Base-by-base conservation (phyloP, 2,329 filamentous ascomycete genomes). In the Basipetospora chlamydospora region DNA sequence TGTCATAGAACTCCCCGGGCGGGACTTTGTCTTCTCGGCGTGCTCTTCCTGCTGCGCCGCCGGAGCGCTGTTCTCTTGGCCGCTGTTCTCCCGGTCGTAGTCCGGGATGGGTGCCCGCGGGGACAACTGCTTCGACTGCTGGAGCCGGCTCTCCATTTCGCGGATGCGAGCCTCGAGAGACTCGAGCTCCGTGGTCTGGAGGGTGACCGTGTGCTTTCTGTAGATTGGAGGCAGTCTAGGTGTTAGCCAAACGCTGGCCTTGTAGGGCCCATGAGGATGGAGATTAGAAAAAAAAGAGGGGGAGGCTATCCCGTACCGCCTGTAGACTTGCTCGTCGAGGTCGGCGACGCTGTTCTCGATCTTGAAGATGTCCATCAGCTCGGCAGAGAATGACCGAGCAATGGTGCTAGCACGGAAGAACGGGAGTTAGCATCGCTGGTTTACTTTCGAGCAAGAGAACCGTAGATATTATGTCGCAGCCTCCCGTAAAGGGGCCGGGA, bases 341-440 rank as follows among this genome's bases (percentile, higher is more conserved):
- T 80, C 71, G 50, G 79, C 73, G 40, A 90, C 53, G 47, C 78
- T 79, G 57, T 77, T 80, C 47, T 90, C 83, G 52, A 95, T 77
- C 51, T 81, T 80, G 64, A 95, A 95, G 47, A 92, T 80, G 54
- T 85, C 80, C 64, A 88, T 81, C 42, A 95, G 67, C 55, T 88
- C 83, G 30, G 76, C 67, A 41, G 85, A 88, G 61, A 95, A 94
- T 53, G 80, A 84, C 48, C 76, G 80, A 37, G 86, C 87, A 58
- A 94, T 77, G 42, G 83, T 90, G 44, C 87, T 94, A 58, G 32
- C 43, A 37, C 37, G 16, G 15, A 13, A 32, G 18, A n/a, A n/a
- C n/a, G n/a, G n/a, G n/a, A n/a, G n/a, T n/a, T n/a, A n/a, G n/a
- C n/a, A n/a, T n/a, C n/a, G n/a, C n/a, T n/a, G n/a, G n/a, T n/a